phyloP scores from a whole-genome alignment of 129 eudicot genomes.

The Solidago caesia region DNA sequence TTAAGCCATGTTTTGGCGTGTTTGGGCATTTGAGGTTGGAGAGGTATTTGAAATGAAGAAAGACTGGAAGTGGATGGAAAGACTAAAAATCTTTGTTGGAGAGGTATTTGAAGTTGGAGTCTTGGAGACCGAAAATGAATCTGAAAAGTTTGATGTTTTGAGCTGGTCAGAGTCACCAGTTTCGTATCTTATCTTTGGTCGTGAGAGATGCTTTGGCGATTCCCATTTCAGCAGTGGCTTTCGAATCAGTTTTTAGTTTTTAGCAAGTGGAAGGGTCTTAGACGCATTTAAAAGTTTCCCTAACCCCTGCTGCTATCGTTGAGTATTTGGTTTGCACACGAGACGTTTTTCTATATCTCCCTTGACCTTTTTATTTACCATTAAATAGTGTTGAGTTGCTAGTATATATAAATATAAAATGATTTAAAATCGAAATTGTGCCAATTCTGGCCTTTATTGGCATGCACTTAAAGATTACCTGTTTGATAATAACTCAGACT shows the following conservation, averaged over 20 bases:
- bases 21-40: no score
- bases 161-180: neutral
- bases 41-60: neutral
- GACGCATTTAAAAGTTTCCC: neutral
- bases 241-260: neutral
- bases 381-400: no score
- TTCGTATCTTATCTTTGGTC: neutral
- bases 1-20: no score
- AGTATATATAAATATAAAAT: no score
- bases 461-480: no score
- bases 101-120: neutral
- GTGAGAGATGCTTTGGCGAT: neutral
- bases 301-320: neutral
- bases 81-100: neutral
- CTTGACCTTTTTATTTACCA: no score
- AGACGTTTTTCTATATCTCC: no score
- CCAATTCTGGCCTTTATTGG: no score
- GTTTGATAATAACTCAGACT: no score
- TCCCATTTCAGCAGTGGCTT: neutral
- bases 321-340: neutral
- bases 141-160: no score
- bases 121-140: neutral
- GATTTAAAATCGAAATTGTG: no score
- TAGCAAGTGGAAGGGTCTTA: neutral
- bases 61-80: neutral